A percentile compares a stretch with the other conserved stretches of the same genome.
These are phyloP conservation scores for Acer saccharum DNA, from an alignment of 345 rosid genomes.

Conservation along the genomic window DNA sequence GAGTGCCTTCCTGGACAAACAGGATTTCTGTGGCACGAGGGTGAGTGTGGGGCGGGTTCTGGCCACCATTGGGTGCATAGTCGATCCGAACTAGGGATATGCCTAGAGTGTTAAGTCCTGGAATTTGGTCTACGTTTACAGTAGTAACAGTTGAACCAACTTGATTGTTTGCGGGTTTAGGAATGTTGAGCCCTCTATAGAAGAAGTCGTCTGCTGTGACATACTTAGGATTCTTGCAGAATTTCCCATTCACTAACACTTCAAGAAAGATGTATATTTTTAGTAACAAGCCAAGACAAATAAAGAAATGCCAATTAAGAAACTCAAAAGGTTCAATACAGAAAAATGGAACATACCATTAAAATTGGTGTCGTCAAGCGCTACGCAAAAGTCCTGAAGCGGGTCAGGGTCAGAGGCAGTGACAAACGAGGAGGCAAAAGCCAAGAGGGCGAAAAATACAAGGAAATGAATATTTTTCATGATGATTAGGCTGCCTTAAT, in stretches of 20 bases:
- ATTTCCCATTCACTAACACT: constrained; percentile 37
- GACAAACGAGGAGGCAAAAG: constrained; percentile 4
- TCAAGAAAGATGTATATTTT: background rate
- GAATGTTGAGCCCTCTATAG: constrained; percentile 20
- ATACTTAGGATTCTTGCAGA: constrained; percentile 39
- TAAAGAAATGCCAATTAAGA: too few species aligned
- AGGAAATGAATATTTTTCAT: constrained; percentile 14
- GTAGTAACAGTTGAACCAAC: constrained; percentile 22
- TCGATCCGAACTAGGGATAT: constrained; percentile 33
- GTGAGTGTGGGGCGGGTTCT: constrained; percentile 37
- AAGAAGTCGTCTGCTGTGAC: constrained; percentile 30
- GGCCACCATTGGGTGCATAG: constrained; percentile 30
- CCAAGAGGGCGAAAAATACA: constrained; percentile 14
- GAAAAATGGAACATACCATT: background rate
- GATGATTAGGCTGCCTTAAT: background rate
- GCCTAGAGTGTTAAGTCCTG: constrained; percentile 41
- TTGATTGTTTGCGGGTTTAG: constrained; percentile 14
- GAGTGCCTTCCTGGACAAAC: constrained; percentile 17
- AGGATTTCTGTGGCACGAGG: constrained; percentile 30
- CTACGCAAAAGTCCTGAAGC: constrained; percentile 40
- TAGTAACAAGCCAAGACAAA: background rate
- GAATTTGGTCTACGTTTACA: constrained; percentile 15
- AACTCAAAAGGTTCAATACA: too few species aligned
- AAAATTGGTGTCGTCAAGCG: constrained; percentile 14
- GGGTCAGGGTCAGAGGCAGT: background rate